phyloP scores from a whole-genome alignment of 495 filamentous ascomycete species.

The Tricharina praecox region DNA sequence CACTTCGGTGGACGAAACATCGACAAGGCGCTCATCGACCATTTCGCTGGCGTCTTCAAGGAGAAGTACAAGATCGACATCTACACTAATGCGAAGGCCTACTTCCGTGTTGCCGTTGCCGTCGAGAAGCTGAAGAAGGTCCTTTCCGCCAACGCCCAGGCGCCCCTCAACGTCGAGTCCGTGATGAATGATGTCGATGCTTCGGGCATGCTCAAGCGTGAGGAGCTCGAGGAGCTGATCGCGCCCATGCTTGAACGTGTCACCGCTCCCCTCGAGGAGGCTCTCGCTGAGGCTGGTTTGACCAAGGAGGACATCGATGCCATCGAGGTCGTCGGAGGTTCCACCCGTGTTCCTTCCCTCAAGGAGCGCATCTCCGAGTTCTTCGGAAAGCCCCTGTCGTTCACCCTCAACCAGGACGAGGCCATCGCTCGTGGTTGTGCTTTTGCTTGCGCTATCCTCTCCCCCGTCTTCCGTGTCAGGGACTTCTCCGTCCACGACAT shows the following conservation, averaged over 20 bases:
- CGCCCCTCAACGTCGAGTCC: conserved; percentile 94
- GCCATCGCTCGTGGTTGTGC: conserved; percentile 90
- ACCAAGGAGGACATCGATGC: conserved; percentile 80
- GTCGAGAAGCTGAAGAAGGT: conserved; percentile 99
- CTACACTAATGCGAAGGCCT: conserved; percentile 70
- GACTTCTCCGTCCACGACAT: conserved; percentile 97
- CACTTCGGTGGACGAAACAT: conserved; percentile 97
- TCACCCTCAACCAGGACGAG: conserved; percentile 97
- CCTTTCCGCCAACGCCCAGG: conserved; percentile 81
- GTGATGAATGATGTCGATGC: conserved; percentile 97
- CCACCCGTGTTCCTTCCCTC: conserved; percentile 80
- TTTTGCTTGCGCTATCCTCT: conserved; percentile 96
- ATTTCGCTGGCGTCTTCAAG: conserved; percentile 88
- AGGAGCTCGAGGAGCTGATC: conserved; percentile 81
- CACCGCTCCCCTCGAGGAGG: conserved; percentile 65
- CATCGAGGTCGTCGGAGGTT: conserved; percentile 87
- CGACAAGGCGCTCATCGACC: conserved; percentile 83
- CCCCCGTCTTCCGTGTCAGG: conserved; percentile 93
- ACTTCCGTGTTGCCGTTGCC: conserved; percentile 65
- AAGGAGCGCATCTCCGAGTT: conserved; percentile 80
- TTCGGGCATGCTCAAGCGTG: conserved; percentile 70
- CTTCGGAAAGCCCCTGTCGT: conserved; percentile 83
- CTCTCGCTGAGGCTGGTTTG: conserved; percentile 78
- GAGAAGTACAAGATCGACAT: conserved; percentile 87
- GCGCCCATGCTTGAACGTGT: conserved; percentile 66